Base-by-base conservation (phyloP, 1,139 yeast genomes). In the Candida glucosophila region DNA sequence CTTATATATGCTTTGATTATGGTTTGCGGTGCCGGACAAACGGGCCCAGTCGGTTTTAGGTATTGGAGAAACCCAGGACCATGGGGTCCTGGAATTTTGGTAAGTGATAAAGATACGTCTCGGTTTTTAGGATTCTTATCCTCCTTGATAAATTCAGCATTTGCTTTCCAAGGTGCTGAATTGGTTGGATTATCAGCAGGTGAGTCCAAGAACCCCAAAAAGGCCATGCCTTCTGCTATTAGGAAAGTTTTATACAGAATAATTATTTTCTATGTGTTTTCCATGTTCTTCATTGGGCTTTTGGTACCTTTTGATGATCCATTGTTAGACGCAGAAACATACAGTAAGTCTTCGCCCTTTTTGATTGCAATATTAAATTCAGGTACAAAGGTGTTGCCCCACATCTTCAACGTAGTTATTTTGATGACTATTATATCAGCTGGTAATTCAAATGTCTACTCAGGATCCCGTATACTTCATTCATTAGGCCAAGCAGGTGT, bases 171-270 rank as follows among this genome's bases (percentile, higher is more conserved):
- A 55, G 92, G 92, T 49, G 64, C 69, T 34, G 96, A 88, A 54
- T 67, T 82, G 39, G 81, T 82, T 16, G 95, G 94, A 41, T 72
- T 88, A 30, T 74, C 94, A 4, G 90, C 93, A 12, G 94, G 95
- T 48, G 96, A 88, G 56, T 71, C 90, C 25, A 67, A 71, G 26
- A 80, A 82, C 52, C 95, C 96, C 7, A 67, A 81, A 48, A 74
- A 71, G 38, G 67, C 92, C 9, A 82, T 88, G 27, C 95, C 95
- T 31, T 67, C 69, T 32, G 95, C 95, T 17, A 81, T 83, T 43
- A 73, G 77, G 42, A 81, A 81, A 46, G 93, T 85, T 19, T 73
- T 85, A 39, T 69, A 74, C 58, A 52, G 77, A 40, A 56, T 67
- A 18, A 44, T 66, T 23, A 37, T 55, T 26, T 52, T 70, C 37